These are phyloP conservation scores for Saraca asoca DNA, from an alignment of 331 rosid genomes.

Conservation along the genomic window DNA sequence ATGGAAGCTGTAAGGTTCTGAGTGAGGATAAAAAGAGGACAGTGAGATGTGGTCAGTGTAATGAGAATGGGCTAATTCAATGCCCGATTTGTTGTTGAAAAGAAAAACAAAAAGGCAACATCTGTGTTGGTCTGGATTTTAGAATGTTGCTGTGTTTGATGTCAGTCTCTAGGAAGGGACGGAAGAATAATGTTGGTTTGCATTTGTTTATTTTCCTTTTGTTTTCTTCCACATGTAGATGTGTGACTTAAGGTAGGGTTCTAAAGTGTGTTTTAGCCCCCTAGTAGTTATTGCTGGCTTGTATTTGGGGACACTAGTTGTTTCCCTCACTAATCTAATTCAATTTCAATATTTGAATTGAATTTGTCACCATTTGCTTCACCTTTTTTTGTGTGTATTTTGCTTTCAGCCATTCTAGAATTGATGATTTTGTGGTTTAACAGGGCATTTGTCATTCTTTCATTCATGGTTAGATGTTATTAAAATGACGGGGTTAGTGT, in stretches of 20 bases:
- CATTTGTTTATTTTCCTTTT: neutral
- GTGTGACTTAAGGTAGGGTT: slow-evolving; percentile 41
- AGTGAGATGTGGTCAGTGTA: slow-evolving; percentile 71
- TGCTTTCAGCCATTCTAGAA: too few relatives aligned
- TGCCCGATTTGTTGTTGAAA: slow-evolving; percentile 66
- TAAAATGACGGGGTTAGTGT: too few relatives aligned
- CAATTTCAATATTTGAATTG: slow-evolving; percentile 10
- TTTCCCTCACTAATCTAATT: slow-evolving; percentile 42
- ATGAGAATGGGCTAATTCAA: slow-evolving; percentile 84
- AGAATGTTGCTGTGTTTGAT: slow-evolving; percentile 14
- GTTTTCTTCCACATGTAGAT: neutral
- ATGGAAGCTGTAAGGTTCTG: slow-evolving; percentile 91
- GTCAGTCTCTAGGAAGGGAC: slow-evolving; percentile 18
- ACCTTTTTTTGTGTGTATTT: too few relatives aligned
- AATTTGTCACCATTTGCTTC: neutral
- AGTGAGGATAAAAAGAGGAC: slow-evolving; percentile 54
- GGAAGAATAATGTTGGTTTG: slow-evolving; percentile 29
- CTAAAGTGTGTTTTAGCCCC: slow-evolving; percentile 81
- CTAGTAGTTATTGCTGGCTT: slow-evolving; percentile 22
- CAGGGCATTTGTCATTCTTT: neutral
- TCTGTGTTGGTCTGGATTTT: slow-evolving; percentile 23
- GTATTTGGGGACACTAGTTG: slow-evolving; percentile 36
- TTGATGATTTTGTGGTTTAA: neutral
- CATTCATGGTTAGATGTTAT: neutral
- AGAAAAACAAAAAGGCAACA: neutral